Conservation (phyloP, 176 grass and related monocot species). For the Zizania latifolia region DNA sequence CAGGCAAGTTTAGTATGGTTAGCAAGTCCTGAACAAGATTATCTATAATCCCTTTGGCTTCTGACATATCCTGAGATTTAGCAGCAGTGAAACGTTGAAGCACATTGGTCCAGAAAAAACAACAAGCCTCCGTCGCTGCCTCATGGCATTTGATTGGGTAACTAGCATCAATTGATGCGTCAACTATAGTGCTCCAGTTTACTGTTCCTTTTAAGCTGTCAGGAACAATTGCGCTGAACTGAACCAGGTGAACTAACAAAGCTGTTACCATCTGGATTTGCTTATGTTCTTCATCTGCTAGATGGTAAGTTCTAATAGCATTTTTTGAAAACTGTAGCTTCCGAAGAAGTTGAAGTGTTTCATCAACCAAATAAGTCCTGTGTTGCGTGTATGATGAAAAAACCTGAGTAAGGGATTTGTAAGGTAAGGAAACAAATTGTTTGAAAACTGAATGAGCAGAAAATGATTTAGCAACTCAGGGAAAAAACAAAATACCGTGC, state of each 20-base stretch:
- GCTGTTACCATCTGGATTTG: conserved; percentile 99
- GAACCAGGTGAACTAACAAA: conserved; percentile 85
- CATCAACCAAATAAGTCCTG: conserved; percentile 86
- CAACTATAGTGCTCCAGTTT: conserved; percentile 75
- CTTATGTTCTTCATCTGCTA: conserved; percentile 93
- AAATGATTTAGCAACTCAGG: conserved; percentile 25
- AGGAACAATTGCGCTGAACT: conserved; percentile 85
- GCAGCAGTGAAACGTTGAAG: conserved; percentile 74
- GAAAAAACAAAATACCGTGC: conserved; percentile 54
- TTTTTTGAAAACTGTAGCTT: conserved; percentile 93
- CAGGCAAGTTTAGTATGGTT: conserved; percentile 74
- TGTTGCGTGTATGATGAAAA: conserved; percentile 86
- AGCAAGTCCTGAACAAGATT: conserved; percentile 94
- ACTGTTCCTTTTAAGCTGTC: conserved; percentile 64
- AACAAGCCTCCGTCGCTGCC: conserved; percentile 68
- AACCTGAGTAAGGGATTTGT: conserved; percentile 50
- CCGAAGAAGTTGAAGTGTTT: conserved; percentile 82
- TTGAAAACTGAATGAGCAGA: conserved; percentile 19
- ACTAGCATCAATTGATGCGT: conserved; percentile 64
- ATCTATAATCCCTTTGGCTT: conserved; percentile 88
- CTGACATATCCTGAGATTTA: conserved; percentile 84
- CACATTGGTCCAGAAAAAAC: conserved; percentile 84
- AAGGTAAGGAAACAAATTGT: conserved; percentile 35
- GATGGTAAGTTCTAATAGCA: conserved; percentile 81
- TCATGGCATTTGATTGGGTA: conserved; percentile 75